phyloP scores from a whole-genome alignment of 306 rosid species.

The Quercus alba region DNA sequence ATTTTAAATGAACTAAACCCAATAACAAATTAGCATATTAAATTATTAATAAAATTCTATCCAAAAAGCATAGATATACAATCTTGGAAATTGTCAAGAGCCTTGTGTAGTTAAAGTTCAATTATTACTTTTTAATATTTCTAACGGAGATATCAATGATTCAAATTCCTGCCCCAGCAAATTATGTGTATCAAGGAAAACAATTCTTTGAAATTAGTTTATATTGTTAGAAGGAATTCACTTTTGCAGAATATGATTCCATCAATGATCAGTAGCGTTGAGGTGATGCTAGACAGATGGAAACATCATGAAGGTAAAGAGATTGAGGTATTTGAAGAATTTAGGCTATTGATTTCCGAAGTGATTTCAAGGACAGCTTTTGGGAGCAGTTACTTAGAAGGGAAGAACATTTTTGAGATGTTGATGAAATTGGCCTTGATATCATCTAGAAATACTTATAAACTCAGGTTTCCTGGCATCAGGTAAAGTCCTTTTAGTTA shows the following conservation, averaged over 20 bases:
- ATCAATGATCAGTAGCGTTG: slow-evolving; percentile 12
- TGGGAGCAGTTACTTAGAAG: slow-evolving; percentile 31
- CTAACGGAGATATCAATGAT: too few species aligned
- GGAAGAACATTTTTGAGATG: slow-evolving; percentile 24
- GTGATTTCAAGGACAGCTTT: slow-evolving; percentile 28
- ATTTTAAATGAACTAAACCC: too few species aligned
- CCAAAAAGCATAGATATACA: not conserved
- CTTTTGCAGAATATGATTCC: slow-evolving; percentile 11
- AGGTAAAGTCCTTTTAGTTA: not conserved
- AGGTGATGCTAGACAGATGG: slow-evolving; percentile 27
- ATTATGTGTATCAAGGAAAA: too few species aligned
- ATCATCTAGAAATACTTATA: not conserved
- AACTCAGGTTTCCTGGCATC: slow-evolving; percentile 18
- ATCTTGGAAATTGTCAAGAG: too few species aligned
- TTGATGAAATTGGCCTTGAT: not conserved
- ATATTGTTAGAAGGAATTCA: not conserved
- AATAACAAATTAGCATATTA: not conserved
- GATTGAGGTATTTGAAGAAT: slow-evolving; percentile 23
- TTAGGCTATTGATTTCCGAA: slow-evolving; percentile 22
- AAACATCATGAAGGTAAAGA: slow-evolving; percentile 21
- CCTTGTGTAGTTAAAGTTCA: too few species aligned
- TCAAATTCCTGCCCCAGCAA: too few species aligned
- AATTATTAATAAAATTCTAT: too few species aligned
- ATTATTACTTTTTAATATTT: too few species aligned
- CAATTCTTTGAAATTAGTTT: not conserved